Conservation (phyloP, 1,284 basidiomycete genomes). For the Cutaneotrichosporon sp. region DNA sequence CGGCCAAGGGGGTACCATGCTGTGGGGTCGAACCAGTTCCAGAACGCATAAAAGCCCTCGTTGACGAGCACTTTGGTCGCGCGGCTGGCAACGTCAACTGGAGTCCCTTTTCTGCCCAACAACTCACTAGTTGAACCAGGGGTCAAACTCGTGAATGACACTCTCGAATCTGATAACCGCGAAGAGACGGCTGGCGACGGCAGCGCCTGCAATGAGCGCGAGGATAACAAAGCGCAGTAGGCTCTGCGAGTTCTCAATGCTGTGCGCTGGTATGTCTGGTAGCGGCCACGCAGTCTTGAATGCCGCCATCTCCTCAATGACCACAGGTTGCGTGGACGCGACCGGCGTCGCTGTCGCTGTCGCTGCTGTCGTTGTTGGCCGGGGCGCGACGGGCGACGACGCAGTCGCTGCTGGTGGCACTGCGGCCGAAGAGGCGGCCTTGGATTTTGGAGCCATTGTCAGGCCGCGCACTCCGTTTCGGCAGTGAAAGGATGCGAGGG, state of each 20-base stretch:
- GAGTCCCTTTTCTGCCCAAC: neutral
- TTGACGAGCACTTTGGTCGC: conserved; percentile 81
- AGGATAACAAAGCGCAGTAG: conserved; percentile 81
- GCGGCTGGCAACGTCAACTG: conserved; percentile 56
- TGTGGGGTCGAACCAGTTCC: conserved; percentile 99
- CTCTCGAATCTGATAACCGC: conserved; percentile 97
- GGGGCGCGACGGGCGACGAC: neutral
- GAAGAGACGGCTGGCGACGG: conserved; percentile 91
- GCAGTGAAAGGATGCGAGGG: neutral
- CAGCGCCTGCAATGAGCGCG: conserved; percentile 81
- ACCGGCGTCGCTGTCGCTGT: neutral
- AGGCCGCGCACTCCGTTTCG: neutral
- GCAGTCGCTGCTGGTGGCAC: neutral
- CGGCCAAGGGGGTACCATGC: conserved; percentile 98
- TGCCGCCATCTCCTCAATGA: neutral
- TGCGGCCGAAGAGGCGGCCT: conserved; percentile 1
- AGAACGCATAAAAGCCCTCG: conserved; percentile 97
- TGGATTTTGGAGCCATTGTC: conserved; percentile 1
- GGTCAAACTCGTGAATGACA: conserved; percentile 90
- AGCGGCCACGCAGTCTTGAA: conserved; percentile 41
- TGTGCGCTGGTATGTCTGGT: conserved; percentile 51
- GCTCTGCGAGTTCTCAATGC: conserved; percentile 73
- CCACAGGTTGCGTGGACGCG: neutral
- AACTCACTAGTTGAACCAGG: conserved; percentile 19
- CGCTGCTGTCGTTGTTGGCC: too few relatives aligned